Conservation (phyloP, 2,329 filamentous ascomycete genomes). For the Huntiella bhutanensis region DNA sequence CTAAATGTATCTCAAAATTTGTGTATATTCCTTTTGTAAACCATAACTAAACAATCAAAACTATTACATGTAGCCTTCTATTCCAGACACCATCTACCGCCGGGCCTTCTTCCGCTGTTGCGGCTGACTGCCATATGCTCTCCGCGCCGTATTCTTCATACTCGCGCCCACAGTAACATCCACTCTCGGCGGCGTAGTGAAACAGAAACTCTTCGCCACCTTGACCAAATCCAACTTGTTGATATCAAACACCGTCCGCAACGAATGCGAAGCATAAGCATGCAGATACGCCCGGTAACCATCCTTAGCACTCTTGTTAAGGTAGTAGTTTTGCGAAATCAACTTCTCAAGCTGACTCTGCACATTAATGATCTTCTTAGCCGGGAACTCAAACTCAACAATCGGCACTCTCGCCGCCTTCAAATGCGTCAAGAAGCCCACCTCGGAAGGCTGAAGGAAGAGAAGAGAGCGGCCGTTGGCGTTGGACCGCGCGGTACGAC, state of each 20-base stretch:
- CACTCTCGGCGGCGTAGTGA: constrained; percentile 58
- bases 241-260: constrained; percentile 49
- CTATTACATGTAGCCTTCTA: not conserved
- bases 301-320: constrained; percentile 68
- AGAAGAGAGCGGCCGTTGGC: constrained; percentile 76
- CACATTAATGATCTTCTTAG: constrained; percentile 79
- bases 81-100: constrained; percentile 7
- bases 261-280: constrained; percentile 64
- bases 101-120: constrained; percentile 27
- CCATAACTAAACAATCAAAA: not conserved
- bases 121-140: constrained; percentile 64
- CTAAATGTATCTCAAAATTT: too few species aligned
- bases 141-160: constrained; percentile 50
- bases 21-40: too few species aligned
- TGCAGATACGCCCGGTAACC: constrained; percentile 83
- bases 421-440: constrained; percentile 79
- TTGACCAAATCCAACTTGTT: constrained; percentile 69
- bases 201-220: constrained; percentile 70
- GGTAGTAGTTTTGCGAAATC: constrained; percentile 87
- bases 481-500: constrained; percentile 71
- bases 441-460: constrained; percentile 81
- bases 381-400: constrained; percentile 88
- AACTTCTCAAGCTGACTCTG: constrained; percentile 86
- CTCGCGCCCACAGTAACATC: constrained; percentile 71
- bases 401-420: constrained; percentile 84